A percentile compares a stretch with the other conserved stretches of the same genome.
Evolutionary conservation across 345 rosid genomes (phyloP).

Genomic region (Citrus medica): DNA sequence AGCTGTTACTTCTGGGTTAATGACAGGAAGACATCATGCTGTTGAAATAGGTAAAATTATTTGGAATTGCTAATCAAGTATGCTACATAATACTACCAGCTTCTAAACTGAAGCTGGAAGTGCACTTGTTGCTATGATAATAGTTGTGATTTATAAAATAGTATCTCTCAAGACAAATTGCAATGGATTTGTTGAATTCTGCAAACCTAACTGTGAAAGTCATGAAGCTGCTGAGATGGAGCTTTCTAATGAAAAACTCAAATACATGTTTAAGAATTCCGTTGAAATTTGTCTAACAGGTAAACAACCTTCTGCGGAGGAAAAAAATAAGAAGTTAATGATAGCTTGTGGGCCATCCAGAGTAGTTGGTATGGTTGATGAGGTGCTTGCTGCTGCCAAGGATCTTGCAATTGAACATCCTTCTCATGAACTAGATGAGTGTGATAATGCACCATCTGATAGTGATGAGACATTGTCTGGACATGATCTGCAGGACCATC

Average conservation of each 20-base stretch:
- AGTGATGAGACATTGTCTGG: conserved; percentile 41
- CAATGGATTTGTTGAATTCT: conserved; percentile 23
- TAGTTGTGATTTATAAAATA: conserved; percentile 30
- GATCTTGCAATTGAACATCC: conserved; percentile 24
- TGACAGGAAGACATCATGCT: conserved; percentile 21
- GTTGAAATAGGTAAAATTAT: conserved; percentile 39
- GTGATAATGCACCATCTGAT: conserved; percentile 49
- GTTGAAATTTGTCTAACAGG: conserved; percentile 12
- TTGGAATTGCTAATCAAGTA: not conserved
- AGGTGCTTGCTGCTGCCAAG: conserved; percentile 28
- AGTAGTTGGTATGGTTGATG: conserved; percentile 28
- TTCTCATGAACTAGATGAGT: conserved; percentile 35
- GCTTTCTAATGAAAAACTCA: conserved; percentile 10
- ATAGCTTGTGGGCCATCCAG: conserved; percentile 28
- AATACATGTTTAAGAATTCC: conserved; percentile 13
- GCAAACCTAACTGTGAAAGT: conserved; percentile 17
- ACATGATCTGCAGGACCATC: conserved; percentile 17
- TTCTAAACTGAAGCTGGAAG: conserved; percentile 5
- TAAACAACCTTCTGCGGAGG: conserved; percentile 23
- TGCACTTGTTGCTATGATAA: conserved; percentile 14
- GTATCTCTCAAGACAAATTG: conserved; percentile 20
- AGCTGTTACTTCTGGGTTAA: conserved; percentile 24
- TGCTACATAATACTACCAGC: not conserved
- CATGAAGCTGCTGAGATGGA: conserved; percentile 26
- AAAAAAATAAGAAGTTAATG: conserved; percentile 17